A percentile compares a stretch with the other conserved stretches of the same genome.
Evolutionary conservation across 345 rosid genomes (phyloP).

Genomic region (Reutealis trisperma): DNA sequence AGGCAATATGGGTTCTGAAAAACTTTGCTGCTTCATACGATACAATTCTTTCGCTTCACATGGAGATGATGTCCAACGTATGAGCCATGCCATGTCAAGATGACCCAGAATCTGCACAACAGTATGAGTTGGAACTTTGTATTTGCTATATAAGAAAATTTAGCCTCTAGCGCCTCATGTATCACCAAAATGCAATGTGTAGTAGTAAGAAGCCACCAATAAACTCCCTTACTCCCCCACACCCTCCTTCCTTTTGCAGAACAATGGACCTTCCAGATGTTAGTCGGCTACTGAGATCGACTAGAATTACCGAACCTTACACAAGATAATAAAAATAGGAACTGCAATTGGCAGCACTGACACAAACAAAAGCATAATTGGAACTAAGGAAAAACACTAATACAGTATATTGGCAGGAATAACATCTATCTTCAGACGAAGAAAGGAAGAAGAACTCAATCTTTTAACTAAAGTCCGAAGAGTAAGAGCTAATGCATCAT

Average conservation of each 20-base stretch:
- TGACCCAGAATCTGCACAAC: slow-evolving; percentile 78
- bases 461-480: not conserved
- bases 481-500: slow-evolving; percentile 2
- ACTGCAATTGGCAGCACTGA: not conserved
- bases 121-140: not conserved
- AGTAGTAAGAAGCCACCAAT: not conserved
- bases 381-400: not conserved
- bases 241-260: not conserved
- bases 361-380: not conserved
- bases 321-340: not conserved
- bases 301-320: not conserved
- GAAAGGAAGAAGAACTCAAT: not conserved
- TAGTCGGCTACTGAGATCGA: slow-evolving; percentile 4
- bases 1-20: slow-evolving; percentile 61
- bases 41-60: slow-evolving; percentile 37
- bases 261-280: not conserved
- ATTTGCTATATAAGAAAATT: not conserved
- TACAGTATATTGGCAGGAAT: not conserved
- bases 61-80: slow-evolving; percentile 67
- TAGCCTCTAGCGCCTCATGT: not conserved
- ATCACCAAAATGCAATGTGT: not conserved
- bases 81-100: slow-evolving; percentile 81
- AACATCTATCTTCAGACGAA: not conserved
- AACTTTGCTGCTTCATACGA: slow-evolving; percentile 42
- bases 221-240: no score